Evolutionary conservation across 306 rosid genomes (phyloP).

Genomic region (Trifolium dubium): DNA sequence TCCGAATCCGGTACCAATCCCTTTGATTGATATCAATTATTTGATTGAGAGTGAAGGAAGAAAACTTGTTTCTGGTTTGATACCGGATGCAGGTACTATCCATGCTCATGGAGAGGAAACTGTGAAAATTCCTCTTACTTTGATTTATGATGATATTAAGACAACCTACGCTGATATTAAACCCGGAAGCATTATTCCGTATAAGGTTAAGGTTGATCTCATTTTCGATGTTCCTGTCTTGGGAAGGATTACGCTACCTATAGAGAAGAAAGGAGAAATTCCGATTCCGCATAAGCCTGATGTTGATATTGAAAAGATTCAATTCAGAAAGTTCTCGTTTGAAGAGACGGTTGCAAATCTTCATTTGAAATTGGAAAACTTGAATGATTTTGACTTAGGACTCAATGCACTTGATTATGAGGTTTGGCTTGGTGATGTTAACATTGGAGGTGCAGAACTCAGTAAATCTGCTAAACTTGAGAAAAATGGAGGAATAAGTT

Average conservation of each 20-base stretch:
- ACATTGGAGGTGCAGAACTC: constrained; percentile 80
- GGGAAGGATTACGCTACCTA: constrained; percentile 83
- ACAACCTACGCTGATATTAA: constrained; percentile 66
- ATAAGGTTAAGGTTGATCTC: constrained; percentile 77
- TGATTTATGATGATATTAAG: constrained; percentile 87
- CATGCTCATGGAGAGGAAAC: constrained; percentile 86
- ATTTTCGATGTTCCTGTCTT: constrained; percentile 86
- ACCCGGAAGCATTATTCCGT: constrained; percentile 89
- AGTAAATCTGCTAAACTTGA: constrained; percentile 66
- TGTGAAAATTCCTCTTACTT: constrained; percentile 69
- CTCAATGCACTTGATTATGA: constrained; percentile 79
- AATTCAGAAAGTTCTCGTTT: constrained; percentile 72
- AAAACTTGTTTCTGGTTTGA: constrained; percentile 84
- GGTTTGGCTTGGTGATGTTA: constrained; percentile 79
- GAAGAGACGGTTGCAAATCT: constrained; percentile 89
- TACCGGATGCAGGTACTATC: constrained; percentile 95
- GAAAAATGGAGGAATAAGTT: constrained; percentile 66
- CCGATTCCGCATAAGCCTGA: constrained; percentile 98
- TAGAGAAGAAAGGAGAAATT: constrained; percentile 93
- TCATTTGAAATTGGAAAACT: constrained; percentile 89
- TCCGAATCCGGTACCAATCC: constrained; percentile 93
- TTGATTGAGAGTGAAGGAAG: constrained; percentile 89
- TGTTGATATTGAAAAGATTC: constrained; percentile 81
- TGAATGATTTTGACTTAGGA: constrained; percentile 87
- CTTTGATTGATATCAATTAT: constrained; percentile 79